Conservation (phyloP, 257 asterid species). For the Phtheirospermum japonicum region DNA sequence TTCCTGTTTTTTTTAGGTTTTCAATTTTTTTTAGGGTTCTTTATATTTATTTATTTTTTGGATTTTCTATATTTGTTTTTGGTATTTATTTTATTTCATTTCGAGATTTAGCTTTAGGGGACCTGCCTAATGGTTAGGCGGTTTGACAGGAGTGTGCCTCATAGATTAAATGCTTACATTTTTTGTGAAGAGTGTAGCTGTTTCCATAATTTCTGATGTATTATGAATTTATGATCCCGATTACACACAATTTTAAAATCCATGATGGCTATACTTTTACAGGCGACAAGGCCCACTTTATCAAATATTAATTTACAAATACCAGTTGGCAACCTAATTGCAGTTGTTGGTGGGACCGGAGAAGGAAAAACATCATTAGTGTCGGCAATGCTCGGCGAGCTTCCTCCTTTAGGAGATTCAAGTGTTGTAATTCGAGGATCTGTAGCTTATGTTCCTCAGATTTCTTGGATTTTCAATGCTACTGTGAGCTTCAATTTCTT, state of each 20-base stretch:
- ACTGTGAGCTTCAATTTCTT: conserved; percentile 51
- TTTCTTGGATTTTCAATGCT: conserved; percentile 93
- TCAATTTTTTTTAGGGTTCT: too few relatives aligned
- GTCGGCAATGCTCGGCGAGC: conserved; percentile 89
- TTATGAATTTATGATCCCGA: neutral
- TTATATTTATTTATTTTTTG: neutral
- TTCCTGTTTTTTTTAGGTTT: too few relatives aligned
- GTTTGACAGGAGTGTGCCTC: neutral
- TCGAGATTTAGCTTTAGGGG: too few relatives aligned
- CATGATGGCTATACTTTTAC: conserved; percentile 25
- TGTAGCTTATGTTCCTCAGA: conserved; percentile 89
- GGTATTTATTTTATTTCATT: too few relatives aligned
- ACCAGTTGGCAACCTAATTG: conserved; percentile 79
- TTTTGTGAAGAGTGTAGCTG: neutral
- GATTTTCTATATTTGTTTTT: too few relatives aligned
- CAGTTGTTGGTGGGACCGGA: conserved; percentile 93
- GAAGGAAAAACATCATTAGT: conserved; percentile 91
- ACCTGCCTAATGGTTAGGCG: too few relatives aligned
- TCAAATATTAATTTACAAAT: conserved; percentile 71
- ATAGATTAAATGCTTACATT: conserved; percentile 2
- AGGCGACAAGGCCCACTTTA: conserved; percentile 72
- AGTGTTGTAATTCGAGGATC: conserved; percentile 71
- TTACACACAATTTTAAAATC: neutral
- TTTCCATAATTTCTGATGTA: neutral
- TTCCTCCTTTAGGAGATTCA: conserved; percentile 70